Base-by-base conservation (phyloP, 768 basidiomycete genomes). In the Lactarius evosmus region DNA sequence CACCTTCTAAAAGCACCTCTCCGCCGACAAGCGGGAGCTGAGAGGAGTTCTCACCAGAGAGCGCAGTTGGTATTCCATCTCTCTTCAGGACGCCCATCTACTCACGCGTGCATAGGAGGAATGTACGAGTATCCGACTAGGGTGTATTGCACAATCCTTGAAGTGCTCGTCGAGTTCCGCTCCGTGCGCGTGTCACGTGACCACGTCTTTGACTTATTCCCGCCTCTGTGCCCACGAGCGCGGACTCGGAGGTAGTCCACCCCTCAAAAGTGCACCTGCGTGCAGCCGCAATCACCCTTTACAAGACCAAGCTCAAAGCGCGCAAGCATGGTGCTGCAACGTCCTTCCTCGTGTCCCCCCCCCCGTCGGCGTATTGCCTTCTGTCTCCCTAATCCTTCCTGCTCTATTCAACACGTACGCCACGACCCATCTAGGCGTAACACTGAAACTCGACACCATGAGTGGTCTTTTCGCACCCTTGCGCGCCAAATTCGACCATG, bases 191-290 rank as follows among this genome's bases (percentile, higher is more conserved):
- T 98, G 65, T 93, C 95, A 5, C 78, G 81, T 56, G 88, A 92
- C 32, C 95, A 95, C 71, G 75, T 96, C 12, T 89, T 96, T 67
- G 94, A 98, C 71, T 77, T 96, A 0, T 89, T 98, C 67, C 93
- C 95, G 12, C 81, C 86, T 1, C 76, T 98, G 11, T 79, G 94
- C 19, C 85, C 93, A 3, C 79, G 97, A 98, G 98, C 58, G 88
- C 95, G 2, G 93, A 88, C 65, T 91, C 93, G 1, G 73, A 80
- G 1, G 84, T 86, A 70, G 91, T 87, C 61, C 84, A 91, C 72
- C 87, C 87, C 2, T 79, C 78, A 14, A 79, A 86, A 70, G 79
- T 98, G 3, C 89, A 98, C 59, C 82, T 98, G 0, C 93, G 95
- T 68, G 81, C n/a, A n/a, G n/a, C 97, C 29, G 97, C 95, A 1